Conservation (phyloP, 1,284 basidiomycete species). For the Porogramme epimiltina region DNA sequence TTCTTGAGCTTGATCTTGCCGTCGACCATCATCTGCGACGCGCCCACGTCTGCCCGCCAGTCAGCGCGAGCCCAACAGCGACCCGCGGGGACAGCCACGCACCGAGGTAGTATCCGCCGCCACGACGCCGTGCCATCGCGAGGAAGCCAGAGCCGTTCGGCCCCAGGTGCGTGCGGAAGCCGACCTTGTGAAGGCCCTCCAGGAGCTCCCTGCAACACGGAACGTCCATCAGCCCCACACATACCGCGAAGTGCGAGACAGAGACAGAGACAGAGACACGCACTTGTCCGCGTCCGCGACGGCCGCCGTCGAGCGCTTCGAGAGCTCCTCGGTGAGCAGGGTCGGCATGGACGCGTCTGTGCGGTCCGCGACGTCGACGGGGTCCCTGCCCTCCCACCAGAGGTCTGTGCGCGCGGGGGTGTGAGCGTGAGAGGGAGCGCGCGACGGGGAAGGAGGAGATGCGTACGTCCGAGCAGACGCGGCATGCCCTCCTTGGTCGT, state of each 20-base stretch:
- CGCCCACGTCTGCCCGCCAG: constrained; percentile 53
- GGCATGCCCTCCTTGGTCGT: constrained; percentile 46
- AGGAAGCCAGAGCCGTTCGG: constrained; percentile 55
- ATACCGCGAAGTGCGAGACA: too few species aligned
- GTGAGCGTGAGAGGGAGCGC: background rate
- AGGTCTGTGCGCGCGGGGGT: constrained; percentile 38
- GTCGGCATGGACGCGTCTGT: constrained; percentile 54
- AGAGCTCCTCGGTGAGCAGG: constrained; percentile 44
- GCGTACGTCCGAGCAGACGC: constrained; percentile 36
- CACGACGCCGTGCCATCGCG: constrained; percentile 39
- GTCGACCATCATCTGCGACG: constrained; percentile 64
- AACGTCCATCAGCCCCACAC: too few species aligned
- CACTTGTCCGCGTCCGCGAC: constrained; percentile 57
- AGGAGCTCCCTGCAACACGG: constrained; percentile 49
- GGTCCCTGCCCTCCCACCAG: constrained; percentile 52
- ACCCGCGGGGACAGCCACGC: constrained; percentile 6
- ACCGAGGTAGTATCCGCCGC: constrained; percentile 48
- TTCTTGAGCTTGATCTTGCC: constrained; percentile 78
- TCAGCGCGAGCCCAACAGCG: too few species aligned
- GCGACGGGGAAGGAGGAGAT: background rate
- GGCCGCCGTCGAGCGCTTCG: constrained; percentile 44
- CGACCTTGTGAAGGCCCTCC: constrained; percentile 55
- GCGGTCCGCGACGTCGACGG: constrained; percentile 54
- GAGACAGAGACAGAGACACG: too few species aligned
- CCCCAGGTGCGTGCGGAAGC: constrained; percentile 62